Evolutionary conservation across 2,329 filamentous ascomycete species (phyloP).

Genomic region (Colletotrichum trifolii): DNA sequence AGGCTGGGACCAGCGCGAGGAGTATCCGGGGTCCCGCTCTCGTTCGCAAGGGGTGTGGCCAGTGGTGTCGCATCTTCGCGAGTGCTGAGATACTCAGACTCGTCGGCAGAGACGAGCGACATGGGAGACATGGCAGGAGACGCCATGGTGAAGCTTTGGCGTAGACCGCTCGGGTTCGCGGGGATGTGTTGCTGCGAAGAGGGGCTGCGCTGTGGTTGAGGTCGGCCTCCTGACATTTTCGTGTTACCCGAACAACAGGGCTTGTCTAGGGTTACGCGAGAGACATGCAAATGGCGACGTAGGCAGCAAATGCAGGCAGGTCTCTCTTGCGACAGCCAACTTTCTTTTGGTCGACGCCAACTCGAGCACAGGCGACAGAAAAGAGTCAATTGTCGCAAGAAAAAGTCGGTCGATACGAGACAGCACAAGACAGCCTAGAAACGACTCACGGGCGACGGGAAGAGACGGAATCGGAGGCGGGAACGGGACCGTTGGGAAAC

Average conservation of each 20-base stretch:
- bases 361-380: no score
- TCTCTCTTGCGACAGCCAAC: no score
- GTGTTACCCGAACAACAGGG: slow-evolving; percentile 4
- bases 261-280: no score
- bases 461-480: slow-evolving; percentile 7
- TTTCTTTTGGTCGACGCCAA: no score
- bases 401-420: not conserved
- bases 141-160: slow-evolving; percentile 53
- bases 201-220: slow-evolving; percentile 31
- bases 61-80: slow-evolving; percentile 34
- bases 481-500: not conserved
- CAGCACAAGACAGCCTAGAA: not conserved
- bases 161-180: slow-evolving; percentile 57
- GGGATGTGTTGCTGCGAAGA: slow-evolving; percentile 51
- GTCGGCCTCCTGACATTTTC: slow-evolving; percentile 34
- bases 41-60: slow-evolving; percentile 32
- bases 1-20: slow-evolving; percentile 41
- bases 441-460: slow-evolving; percentile 17
- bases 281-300: slow-evolving; percentile 7
- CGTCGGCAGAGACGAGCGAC: slow-evolving; percentile 33
- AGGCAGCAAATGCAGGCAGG: not conserved
- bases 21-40: slow-evolving; percentile 36
- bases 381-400: not conserved
- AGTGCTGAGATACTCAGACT: slow-evolving; percentile 38
- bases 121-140: slow-evolving; percentile 29